These are phyloP conservation scores for Linnemannia schmuckeri DNA, from an alignment of 192 early-diverging fungal species.

Conservation along the genomic window DNA sequence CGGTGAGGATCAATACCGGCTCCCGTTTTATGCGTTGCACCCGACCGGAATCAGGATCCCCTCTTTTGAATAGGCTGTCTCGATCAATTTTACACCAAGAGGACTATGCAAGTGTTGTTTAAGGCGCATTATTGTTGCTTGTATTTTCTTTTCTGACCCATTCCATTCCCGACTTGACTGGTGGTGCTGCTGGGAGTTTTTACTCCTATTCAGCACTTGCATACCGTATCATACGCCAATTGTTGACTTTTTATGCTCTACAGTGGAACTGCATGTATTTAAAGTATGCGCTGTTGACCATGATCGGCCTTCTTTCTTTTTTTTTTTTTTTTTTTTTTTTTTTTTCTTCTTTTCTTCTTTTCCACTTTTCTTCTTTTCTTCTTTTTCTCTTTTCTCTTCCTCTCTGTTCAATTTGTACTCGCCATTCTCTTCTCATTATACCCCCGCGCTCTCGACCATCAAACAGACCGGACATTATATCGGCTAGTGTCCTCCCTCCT, in stretches of 20 bases:
- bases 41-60: slow-evolving; percentile 15
- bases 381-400: not conserved
- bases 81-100: not conserved
- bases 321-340: not conserved
- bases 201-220: not conserved
- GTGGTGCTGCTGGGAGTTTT: not conserved
- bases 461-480: too few species aligned
- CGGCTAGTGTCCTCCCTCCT: too few species aligned
- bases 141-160: not conserved
- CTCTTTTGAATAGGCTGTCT: not conserved
- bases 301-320: not conserved
- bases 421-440: not conserved
- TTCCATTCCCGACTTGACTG: slow-evolving; percentile 27
- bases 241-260: not conserved
- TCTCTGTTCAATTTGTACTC: not conserved
- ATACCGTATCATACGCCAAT: not conserved
- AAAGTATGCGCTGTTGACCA: not conserved
- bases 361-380: not conserved
- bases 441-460: not conserved
- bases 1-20: slow-evolving; percentile 20
- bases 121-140: not conserved
- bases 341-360: not conserved
- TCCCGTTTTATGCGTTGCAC: slow-evolving; percentile 21
- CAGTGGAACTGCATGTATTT: not conserved
- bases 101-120: not conserved